A percentile compares a stretch with the other conserved stretches of the same genome.
phyloP scores from a whole-genome alignment of 257 asterid species.

The Anisodus acutangulus region DNA sequence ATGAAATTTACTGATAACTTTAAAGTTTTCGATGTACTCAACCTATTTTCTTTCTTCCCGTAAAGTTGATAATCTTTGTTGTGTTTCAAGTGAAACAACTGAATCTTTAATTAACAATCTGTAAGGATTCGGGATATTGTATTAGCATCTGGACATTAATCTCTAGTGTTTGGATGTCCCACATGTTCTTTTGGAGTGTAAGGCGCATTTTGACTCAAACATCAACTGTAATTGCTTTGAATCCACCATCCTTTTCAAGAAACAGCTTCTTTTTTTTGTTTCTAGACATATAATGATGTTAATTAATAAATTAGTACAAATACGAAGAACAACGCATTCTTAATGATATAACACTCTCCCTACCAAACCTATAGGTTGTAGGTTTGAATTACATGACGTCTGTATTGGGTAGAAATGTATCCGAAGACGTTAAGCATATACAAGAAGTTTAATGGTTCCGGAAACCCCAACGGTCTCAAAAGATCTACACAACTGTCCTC shows the following conservation, averaged over 20 bases:
- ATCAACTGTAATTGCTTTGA: background rate
- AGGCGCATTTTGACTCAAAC: slow-evolving; percentile 2
- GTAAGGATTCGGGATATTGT: background rate
- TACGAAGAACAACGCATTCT: background rate
- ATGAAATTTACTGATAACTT: no score
- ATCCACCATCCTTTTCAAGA: background rate
- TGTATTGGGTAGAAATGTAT: background rate
- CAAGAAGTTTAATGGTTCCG: no score
- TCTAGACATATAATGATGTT: background rate
- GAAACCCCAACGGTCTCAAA: no score
- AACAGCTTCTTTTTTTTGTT: background rate
- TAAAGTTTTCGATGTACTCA: no score
- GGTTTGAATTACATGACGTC: background rate
- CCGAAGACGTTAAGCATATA: no score
- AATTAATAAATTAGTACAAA: background rate
- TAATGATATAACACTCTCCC: background rate
- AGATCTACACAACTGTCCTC: no score
- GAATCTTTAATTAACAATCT: background rate
- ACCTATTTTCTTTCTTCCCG: no score
- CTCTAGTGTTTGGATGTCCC: background rate
- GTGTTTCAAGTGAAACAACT: background rate
- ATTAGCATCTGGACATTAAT: background rate
- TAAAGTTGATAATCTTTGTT: background rate
- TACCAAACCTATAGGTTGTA: background rate
- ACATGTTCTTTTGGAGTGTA: background rate